Evolutionary conservation across 805 yeast species (phyloP).

Genomic region (Cyberlindnera galapagoensis): DNA sequence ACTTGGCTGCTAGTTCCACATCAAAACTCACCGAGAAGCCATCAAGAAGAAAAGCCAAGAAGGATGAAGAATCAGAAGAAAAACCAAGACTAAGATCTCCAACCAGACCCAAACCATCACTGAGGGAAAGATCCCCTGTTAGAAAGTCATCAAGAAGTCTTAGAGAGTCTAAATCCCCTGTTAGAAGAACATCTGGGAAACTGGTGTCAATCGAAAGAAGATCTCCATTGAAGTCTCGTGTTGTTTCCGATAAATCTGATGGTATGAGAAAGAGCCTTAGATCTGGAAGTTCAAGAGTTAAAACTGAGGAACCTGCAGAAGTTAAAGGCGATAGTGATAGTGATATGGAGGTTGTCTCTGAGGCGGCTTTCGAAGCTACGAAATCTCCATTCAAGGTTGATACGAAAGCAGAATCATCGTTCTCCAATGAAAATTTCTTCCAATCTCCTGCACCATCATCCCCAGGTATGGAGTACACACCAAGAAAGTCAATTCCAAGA

Average conservation of each 20-base stretch:
- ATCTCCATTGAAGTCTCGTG: too few relatives aligned
- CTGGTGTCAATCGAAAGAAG: too few relatives aligned
- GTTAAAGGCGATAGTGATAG: slow-evolving; percentile 2
- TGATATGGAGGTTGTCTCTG: slow-evolving; percentile 3
- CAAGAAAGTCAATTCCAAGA: slow-evolving; percentile 18
- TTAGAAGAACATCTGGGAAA: too few relatives aligned
- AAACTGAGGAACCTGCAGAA: not conserved
- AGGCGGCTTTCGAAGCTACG: slow-evolving; percentile 4
- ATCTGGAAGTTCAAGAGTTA: not conserved
- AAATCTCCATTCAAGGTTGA: slow-evolving; percentile 11
- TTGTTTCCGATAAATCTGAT: too few relatives aligned
- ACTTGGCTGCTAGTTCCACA: slow-evolving; percentile 5
- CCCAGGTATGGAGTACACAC: slow-evolving; percentile 12
- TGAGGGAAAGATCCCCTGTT: too few relatives aligned
- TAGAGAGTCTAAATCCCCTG: too few relatives aligned
- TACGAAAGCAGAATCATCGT: slow-evolving; percentile 19
- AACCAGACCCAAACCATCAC: too few relatives aligned
- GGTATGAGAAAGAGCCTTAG: not conserved
- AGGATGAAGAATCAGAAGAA: slow-evolving; percentile 1
- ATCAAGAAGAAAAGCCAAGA: slow-evolving; percentile 6
- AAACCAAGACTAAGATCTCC: not conserved
- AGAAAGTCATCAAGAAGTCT: too few relatives aligned
- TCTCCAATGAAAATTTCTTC: slow-evolving; percentile 31
- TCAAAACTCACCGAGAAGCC: slow-evolving; percentile 10
- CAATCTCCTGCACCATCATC: slow-evolving; percentile 24